Evolutionary conservation across 2,329 filamentous ascomycete species (phyloP).

Genomic region (Colletotrichum sp.): DNA sequence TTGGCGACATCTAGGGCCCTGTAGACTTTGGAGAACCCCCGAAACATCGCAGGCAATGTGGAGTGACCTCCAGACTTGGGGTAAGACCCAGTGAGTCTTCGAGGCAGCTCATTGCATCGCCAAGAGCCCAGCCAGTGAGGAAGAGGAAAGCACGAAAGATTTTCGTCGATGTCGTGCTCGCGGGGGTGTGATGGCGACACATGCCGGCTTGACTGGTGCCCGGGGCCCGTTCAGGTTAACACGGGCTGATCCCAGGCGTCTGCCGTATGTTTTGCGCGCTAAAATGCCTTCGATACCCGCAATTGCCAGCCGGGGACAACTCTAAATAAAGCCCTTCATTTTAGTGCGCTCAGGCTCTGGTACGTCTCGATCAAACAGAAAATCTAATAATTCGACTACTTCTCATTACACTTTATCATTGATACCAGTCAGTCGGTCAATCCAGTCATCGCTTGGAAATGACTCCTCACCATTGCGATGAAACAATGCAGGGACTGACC

Average conservation of each 20-base stretch:
- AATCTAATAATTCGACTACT: neutral
- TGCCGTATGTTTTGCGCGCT: neutral
- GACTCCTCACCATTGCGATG: neutral
- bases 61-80: neutral
- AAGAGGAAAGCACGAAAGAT: neutral
- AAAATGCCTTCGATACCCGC: neutral
- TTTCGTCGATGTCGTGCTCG: slow-evolving; percentile 14
- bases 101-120: neutral
- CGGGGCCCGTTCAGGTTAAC: neutral
- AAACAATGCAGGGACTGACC: neutral
- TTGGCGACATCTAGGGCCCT: neutral
- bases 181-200: slow-evolving; percentile 16
- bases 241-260: neutral
- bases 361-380: neutral
- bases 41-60: neutral
- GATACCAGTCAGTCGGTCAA: neutral
- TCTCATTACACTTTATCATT: neutral
- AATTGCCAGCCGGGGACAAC: neutral
- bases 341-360: neutral
- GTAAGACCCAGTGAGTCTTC: neutral
- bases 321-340: neutral
- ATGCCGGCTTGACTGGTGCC: neutral
- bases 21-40: neutral
- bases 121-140: neutral
- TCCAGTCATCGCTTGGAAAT: neutral